These are phyloP conservation scores for Iris macrosiphon DNA, from an alignment of 106 monocot species.

Conservation along the genomic window DNA sequence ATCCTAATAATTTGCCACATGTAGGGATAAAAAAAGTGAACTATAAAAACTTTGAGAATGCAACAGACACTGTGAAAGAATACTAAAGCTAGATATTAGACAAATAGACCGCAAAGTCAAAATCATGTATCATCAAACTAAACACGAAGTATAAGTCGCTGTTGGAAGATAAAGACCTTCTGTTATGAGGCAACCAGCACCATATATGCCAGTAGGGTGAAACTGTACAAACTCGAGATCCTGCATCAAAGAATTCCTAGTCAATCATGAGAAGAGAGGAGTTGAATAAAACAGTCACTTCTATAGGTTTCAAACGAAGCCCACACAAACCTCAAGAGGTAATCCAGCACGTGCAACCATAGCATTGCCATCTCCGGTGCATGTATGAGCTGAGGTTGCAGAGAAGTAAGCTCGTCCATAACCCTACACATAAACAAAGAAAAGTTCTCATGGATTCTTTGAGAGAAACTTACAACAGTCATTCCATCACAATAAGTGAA, in stretches of 20 bases:
- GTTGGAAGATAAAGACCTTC: conserved; percentile 48
- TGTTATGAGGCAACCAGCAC: conserved; percentile 91
- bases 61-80: not conserved
- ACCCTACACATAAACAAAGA: conserved; percentile 29
- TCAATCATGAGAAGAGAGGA: not conserved
- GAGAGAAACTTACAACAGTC: not conserved
- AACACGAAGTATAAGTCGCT: too few relatives aligned
- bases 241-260: conserved; percentile 30
- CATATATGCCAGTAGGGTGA: conserved; percentile 96
- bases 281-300: not conserved
- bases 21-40: too few relatives aligned
- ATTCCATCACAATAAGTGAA: not conserved
- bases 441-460: too few relatives aligned
- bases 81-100: not conserved
- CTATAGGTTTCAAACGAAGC: not conserved
- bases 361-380: conserved; percentile 92
- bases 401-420: conserved; percentile 92
- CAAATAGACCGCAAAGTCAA: not conserved
- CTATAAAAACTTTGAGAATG: too few relatives aligned
- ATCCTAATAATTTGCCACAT: conserved; percentile 33
- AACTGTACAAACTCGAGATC: conserved; percentile 98
- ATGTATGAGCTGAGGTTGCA: conserved; percentile 95
- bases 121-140: not conserved
- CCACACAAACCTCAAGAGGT: conserved; percentile 73
- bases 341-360: conserved; percentile 96